Conservation (phyloP, 257 asterid genomes). For the Solanum rostratum region DNA sequence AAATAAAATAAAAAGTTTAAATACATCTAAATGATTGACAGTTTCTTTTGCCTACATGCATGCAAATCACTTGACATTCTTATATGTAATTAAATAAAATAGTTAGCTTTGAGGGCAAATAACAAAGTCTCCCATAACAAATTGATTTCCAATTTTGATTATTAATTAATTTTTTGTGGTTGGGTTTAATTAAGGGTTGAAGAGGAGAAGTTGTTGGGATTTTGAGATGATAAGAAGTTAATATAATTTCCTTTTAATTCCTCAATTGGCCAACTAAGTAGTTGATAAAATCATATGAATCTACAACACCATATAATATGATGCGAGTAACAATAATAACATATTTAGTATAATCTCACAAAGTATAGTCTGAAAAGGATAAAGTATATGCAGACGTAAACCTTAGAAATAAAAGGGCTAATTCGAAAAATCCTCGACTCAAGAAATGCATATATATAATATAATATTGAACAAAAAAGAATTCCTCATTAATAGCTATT, state of each 20-base stretch:
- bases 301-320: background rate
- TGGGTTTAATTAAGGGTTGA: background rate
- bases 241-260: background rate
- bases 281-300: background rate
- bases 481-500: background rate
- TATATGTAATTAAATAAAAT: background rate
- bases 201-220: background rate
- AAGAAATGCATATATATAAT: background rate
- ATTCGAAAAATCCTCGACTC: background rate
- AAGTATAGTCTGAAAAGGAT: rapidly evolving
- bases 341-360: background rate
- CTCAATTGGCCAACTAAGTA: background rate
- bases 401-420: background rate
- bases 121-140: background rate
- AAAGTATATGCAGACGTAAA: background rate
- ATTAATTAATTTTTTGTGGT: background rate
- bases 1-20: background rate
- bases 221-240: background rate
- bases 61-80: background rate
- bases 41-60: background rate
- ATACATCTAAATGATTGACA: background rate
- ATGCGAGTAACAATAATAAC: background rate
- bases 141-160: background rate
- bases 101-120: background rate
- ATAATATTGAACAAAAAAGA: background rate